These are phyloP conservation scores for Actinomortierella ambigua DNA, from an alignment of 371 early-diverging fungal genomes.

Conservation along the genomic window DNA sequence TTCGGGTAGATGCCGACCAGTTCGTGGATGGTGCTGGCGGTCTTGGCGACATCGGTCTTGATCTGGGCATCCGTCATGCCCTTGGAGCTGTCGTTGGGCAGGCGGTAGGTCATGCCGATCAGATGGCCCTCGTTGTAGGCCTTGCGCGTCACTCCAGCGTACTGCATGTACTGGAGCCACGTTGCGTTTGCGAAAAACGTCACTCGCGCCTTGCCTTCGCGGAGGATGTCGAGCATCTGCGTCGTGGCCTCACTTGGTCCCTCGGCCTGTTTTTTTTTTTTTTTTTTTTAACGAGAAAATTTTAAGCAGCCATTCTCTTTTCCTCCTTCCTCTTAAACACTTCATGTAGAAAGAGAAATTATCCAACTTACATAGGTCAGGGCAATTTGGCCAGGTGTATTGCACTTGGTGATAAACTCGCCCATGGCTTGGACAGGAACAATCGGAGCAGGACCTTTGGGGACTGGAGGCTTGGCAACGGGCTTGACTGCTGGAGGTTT, in stretches of 20 bases:
- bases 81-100: constrained; percentile 54
- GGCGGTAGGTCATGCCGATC: constrained; percentile 65
- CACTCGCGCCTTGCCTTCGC: constrained; percentile 57
- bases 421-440: constrained; percentile 41
- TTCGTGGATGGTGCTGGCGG: constrained; percentile 51
- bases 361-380: constrained; percentile 54
- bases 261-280: constrained; percentile 49
- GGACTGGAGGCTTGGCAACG: too few relatives aligned
- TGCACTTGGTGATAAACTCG: constrained; percentile 49
- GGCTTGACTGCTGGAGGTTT: too few relatives aligned
- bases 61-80: constrained; percentile 53
- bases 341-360: neutral
- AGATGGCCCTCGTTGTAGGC: constrained; percentile 61
- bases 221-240: constrained; percentile 57
- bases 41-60: constrained; percentile 52
- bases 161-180: constrained; percentile 56
- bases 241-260: constrained; percentile 67
- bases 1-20: constrained; percentile 60
- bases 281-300: neutral
- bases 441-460: constrained; percentile 33
- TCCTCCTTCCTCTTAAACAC: too few relatives aligned
- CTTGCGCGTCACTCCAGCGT: constrained; percentile 57
- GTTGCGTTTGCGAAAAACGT: constrained; percentile 64
- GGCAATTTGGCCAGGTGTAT: constrained; percentile 57
- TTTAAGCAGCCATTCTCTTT: neutral